phyloP scores from a whole-genome alignment of 164 flowering plant species.

The Vitis rotundifolia region DNA sequence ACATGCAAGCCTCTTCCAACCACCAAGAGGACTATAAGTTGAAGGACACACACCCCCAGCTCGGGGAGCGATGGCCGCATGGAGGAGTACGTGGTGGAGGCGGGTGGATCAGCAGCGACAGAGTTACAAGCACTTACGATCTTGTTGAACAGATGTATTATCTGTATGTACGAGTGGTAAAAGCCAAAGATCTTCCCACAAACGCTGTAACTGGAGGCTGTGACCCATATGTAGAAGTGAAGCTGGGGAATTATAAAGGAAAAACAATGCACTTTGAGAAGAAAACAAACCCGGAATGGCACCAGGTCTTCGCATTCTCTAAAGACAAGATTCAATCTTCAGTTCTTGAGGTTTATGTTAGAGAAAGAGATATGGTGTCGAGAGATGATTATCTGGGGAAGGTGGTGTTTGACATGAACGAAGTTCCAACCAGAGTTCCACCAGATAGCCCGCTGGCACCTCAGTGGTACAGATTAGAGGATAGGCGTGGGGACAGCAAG shows the following conservation, averaged over 20 bases:
- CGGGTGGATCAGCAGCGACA: slow-evolving; percentile 66
- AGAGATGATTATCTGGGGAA: slow-evolving; percentile 74
- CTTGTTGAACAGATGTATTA: slow-evolving; percentile 85
- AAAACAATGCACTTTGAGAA: slow-evolving; percentile 69
- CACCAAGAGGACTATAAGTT: slow-evolving; percentile 60
- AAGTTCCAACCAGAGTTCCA: slow-evolving; percentile 84
- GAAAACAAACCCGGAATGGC: slow-evolving; percentile 74
- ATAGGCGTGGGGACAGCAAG: slow-evolving; percentile 51
- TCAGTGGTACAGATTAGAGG: slow-evolving; percentile 87
- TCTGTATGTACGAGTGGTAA: slow-evolving; percentile 78
- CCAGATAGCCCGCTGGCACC: slow-evolving; percentile 93
- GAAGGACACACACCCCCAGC: slow-evolving; percentile 74
- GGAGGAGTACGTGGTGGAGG: slow-evolving; percentile 56
- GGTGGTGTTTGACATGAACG: slow-evolving; percentile 71
- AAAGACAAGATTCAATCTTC: slow-evolving; percentile 74
- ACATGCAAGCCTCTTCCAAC: slow-evolving; percentile 28
- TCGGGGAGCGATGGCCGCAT: slow-evolving; percentile 76
- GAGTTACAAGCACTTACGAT: slow-evolving; percentile 74
- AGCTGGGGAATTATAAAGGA: slow-evolving; percentile 81
- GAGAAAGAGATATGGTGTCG: slow-evolving; percentile 62
- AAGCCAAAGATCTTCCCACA: slow-evolving; percentile 76
- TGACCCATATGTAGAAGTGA: slow-evolving; percentile 78
- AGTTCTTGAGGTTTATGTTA: slow-evolving; percentile 51
- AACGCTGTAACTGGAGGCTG: slow-evolving; percentile 56
- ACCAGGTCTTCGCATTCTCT: slow-evolving; percentile 73